phyloP scores from a whole-genome alignment of 768 basidiomycete genomes.

The Galerina marginata region DNA sequence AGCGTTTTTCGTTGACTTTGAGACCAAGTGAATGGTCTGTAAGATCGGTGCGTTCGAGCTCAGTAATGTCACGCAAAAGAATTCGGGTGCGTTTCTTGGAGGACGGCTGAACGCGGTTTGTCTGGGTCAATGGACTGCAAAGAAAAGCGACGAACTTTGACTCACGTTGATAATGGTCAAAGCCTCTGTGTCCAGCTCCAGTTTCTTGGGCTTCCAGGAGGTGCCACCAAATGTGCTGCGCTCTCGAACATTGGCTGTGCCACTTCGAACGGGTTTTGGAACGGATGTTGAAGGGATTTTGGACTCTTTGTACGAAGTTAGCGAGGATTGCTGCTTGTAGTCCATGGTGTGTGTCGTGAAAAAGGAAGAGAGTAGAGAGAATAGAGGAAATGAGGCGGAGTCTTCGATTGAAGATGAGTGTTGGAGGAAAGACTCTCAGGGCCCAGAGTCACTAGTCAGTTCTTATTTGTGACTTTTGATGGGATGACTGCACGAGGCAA shows the following conservation, averaged over 20 bases:
- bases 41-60: conserved; percentile 44
- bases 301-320: conserved; percentile 12
- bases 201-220: conserved; percentile 28
- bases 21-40: conserved; percentile 42
- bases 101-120: conserved; percentile 19
- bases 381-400: conserved; percentile 7
- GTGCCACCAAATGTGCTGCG: conserved; percentile 26
- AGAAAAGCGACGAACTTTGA: not conserved
- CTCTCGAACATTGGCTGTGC: conserved; percentile 24
- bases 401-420: conserved; percentile 8
- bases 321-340: conserved; percentile 20
- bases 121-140: not conserved
- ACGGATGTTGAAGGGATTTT: conserved; percentile 8
- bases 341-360: conserved; percentile 11
- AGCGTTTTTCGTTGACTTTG: conserved; percentile 36
- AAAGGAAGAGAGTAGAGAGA: conserved; percentile 3
- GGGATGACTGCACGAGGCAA: conserved; percentile 21
- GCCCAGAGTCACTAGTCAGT: conserved; percentile 14
- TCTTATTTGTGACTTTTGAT: conserved; percentile 28
- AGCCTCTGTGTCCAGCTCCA: conserved; percentile 29
- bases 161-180: conserved; percentile 30
- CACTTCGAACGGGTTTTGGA: conserved; percentile 25
- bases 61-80: conserved; percentile 38
- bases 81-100: conserved; percentile 32
- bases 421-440: conserved; percentile 14